Conservation (phyloP, 2,329 filamentous ascomycete genomes). For the Trichophyton schoenleinii region DNA sequence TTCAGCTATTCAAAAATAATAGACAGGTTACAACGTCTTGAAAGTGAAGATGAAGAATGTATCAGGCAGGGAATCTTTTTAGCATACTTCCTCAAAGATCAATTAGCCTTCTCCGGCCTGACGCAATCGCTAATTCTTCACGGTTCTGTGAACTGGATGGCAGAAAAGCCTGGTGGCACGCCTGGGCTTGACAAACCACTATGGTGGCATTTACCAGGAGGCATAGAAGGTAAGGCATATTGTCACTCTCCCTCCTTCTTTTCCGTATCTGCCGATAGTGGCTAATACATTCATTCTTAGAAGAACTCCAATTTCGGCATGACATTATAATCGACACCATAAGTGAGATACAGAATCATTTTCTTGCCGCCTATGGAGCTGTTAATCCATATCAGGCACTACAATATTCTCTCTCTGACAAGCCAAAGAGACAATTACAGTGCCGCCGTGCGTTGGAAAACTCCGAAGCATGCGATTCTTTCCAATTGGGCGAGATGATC, state of each 20-base stretch:
- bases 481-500: conserved; percentile 34
- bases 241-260: background rate
- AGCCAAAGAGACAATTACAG: conserved; percentile 19
- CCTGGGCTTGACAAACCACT: conserved; percentile 15
- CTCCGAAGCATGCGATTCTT: conserved; percentile 32
- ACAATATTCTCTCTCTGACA: conserved; percentile 8
- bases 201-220: conserved; percentile 28
- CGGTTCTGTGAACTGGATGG: conserved; percentile 27
- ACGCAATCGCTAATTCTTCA: conserved; percentile 26
- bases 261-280: background rate
- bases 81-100: conserved; percentile 22
- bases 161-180: conserved; percentile 18
- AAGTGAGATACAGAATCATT: conserved; percentile 31
- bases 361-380: conserved; percentile 30
- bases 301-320: conserved; percentile 32
- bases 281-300: conserved; percentile 16
- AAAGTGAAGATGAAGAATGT: conserved; percentile 27
- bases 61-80: conserved; percentile 30
- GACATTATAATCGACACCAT: conserved; percentile 32
- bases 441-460: conserved; percentile 32
- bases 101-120: conserved; percentile 18
- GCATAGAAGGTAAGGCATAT: conserved; percentile 29
- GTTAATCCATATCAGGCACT: conserved; percentile 19
- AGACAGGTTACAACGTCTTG: conserved; percentile 17
- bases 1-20: background rate